Evolutionary conservation across 805 yeast species (phyloP).

Genomic region (Sporopachydermia quercuum): DNA sequence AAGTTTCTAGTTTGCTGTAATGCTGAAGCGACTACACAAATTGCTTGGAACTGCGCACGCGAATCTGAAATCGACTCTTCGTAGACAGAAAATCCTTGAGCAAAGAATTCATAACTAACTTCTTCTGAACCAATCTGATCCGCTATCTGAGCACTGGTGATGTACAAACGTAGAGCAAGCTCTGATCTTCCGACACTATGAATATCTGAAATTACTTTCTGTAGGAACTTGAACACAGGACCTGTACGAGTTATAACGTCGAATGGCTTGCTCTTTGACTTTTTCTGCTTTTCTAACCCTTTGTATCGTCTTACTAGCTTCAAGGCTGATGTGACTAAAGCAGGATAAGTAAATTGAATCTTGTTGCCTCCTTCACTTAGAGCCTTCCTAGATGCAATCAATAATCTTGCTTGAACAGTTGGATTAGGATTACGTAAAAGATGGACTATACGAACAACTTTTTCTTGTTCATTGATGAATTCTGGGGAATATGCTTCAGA

Average conservation of each 20-base stretch:
- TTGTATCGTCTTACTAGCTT: conserved; percentile 38
- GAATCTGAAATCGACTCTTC: conserved; percentile 50
- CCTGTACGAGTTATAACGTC: conserved; percentile 20
- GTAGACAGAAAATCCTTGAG: conserved; percentile 73
- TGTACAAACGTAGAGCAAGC: conserved; percentile 27
- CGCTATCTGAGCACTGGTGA: conserved; percentile 60
- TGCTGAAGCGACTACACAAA: conserved; percentile 33
- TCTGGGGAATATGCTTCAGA: too few species aligned
- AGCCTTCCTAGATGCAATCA: conserved; percentile 30
- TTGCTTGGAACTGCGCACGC: conserved; percentile 35
- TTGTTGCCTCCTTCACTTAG: conserved; percentile 40
- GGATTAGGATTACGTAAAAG: conserved; percentile 38
- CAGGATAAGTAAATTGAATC: conserved; percentile 57
- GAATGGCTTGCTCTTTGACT: conserved; percentile 4
- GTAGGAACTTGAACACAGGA: conserved; percentile 57
- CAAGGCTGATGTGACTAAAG: conserved; percentile 50
- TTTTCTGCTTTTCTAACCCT: conserved; percentile 12
- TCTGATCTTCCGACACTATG: conserved; percentile 25
- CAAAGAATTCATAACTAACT: conserved; percentile 75
- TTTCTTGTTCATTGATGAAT: conserved; percentile 35
- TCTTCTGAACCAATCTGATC: conserved; percentile 63
- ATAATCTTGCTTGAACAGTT: conserved; percentile 28
- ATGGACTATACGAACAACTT: conserved; percentile 56
- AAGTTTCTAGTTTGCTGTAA: conserved; percentile 38
- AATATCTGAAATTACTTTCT: conserved; percentile 56